A percentile compares a stretch with the other conserved stretches of the same genome.
Evolutionary conservation across 805 yeast genomes (phyloP).

Genomic region (Wickerhamiella slavikovae): DNA sequence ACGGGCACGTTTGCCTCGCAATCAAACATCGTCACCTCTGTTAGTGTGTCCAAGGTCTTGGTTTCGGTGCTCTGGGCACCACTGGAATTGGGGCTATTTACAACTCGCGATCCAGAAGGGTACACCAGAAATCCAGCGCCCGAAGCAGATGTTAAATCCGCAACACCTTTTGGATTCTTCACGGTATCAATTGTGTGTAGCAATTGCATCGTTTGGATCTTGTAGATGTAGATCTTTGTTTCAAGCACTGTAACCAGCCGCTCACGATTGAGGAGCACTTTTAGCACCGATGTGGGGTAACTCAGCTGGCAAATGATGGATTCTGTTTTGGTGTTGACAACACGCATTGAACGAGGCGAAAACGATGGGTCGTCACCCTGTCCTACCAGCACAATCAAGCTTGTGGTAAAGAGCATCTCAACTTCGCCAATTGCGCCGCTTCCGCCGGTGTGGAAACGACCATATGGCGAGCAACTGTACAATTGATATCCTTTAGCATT

Average conservation of each 20-base stretch:
- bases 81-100: conserved; percentile 5
- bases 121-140: conserved; percentile 22
- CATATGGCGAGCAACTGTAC: conserved; percentile 77
- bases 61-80: conserved; percentile 23
- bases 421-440: conserved; percentile 30
- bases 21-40: conserved; percentile 65
- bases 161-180: conserved; percentile 24
- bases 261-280: conserved; percentile 61
- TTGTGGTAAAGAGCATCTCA: conserved; percentile 81
- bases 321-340: conserved; percentile 56
- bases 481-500: conserved; percentile 44
- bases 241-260: conserved; percentile 56
- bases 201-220: conserved; percentile 72
- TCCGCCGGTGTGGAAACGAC: conserved; percentile 35
- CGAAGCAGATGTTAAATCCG: conserved; percentile 10
- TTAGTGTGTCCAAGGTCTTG: no score
- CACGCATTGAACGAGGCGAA: conserved; percentile 60
- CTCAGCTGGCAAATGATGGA: conserved; percentile 68
- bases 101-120: conserved; percentile 25
- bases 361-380: conserved; percentile 42
- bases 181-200: conserved; percentile 46
- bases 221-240: conserved; percentile 75
- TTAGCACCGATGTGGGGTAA: conserved; percentile 56
- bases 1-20: conserved; percentile 52
- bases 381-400: conserved; percentile 68